Percentiles rank a stretch among this genome's conserved stretches.
Conservation (phyloP, 371 early-diverging fungal species). For the Cokeromyces recurvatus region DNA sequence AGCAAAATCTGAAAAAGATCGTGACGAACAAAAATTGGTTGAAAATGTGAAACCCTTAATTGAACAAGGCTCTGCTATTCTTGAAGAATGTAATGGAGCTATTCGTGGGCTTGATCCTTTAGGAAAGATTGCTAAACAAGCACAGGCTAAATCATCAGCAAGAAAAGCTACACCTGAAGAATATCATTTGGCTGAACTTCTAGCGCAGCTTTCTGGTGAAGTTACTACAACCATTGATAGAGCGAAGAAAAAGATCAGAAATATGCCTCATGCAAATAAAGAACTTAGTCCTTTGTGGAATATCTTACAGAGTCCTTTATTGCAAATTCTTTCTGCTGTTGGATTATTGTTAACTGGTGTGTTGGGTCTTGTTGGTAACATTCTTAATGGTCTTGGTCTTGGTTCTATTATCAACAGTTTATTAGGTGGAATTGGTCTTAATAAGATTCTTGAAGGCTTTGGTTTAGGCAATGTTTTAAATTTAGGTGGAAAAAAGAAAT, state of each 20-base stretch:
- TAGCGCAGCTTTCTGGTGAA: slow-evolving; percentile 26
- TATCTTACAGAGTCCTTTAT: slow-evolving; percentile 23
- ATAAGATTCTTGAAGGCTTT: slow-evolving; percentile 28
- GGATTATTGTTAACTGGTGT: slow-evolving; percentile 28
- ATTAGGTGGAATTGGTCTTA: slow-evolving; percentile 27
- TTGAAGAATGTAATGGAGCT: slow-evolving; percentile 26
- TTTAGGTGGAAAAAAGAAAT: slow-evolving; percentile 10
- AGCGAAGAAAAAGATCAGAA: slow-evolving; percentile 29
- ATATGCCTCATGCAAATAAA: slow-evolving; percentile 28
- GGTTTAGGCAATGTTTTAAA: slow-evolving; percentile 18
- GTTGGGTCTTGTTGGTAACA: slow-evolving; percentile 24
- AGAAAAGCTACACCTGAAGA: slow-evolving; percentile 26
- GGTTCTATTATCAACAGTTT: slow-evolving; percentile 22
- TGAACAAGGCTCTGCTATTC: slow-evolving; percentile 25
- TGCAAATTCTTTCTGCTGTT: slow-evolving; percentile 30
- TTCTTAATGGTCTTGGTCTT: slow-evolving; percentile 26
- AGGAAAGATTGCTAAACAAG: slow-evolving; percentile 22
- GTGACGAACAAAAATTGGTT: slow-evolving; percentile 28
- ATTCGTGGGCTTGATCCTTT: slow-evolving; percentile 25
- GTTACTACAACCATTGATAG: slow-evolving; percentile 24
- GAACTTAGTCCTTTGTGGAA: slow-evolving; percentile 25
- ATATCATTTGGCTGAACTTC: slow-evolving; percentile 21
- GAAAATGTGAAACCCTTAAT: slow-evolving; percentile 24
- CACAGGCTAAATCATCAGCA: slow-evolving; percentile 17
- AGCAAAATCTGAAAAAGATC: slow-evolving; percentile 21